Base-by-base conservation (phyloP, 202 grass and related monocot genomes). In the Schoenoplectus triqueter region DNA sequence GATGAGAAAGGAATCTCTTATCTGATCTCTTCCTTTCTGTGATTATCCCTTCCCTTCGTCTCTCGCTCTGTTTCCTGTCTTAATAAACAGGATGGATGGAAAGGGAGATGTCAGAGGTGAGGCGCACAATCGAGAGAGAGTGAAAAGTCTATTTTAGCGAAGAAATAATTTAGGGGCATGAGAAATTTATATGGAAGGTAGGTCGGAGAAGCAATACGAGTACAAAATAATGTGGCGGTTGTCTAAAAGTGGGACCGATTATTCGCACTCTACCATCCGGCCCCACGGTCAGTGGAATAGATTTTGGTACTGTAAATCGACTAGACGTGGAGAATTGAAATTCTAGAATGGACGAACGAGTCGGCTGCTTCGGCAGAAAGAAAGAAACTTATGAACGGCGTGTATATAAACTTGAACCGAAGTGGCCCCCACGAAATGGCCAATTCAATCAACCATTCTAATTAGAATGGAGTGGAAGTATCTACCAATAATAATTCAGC, bases 1-100 rank as follows among this genome's bases (percentile, higher is more conserved):
- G 80, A 82, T 31, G 80, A 82, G 80, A 19, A 82, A 67, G 19
- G 63, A 66, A 82, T 82, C 79, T 82, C 61, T 64, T 49, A 51
- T 67, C 40, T 81, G 39, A 81, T 81, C 42, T 82, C 79, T 66
- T 59, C 73, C 50, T 77, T 77, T 77, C 5, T 78, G 74, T 60
- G 31, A 66, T 83, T 83, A 83, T 83, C 81, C 66, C 64, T 55
- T 40, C 50, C 41, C 64, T 64, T 51, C 40, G 39, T 50, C 42
- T 39, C 65, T 67, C 19, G 42, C 42, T 66, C 80, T 82, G 10
- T 41, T 22, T 61, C 75, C 42, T 14, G 59, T 67, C 75, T 61
- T 79, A 79, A 79, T 79, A 79, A 79, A 61, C 31, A 45, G 75
- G 54, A 18, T 59, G 75, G 75, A 18, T 79, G 55, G 75, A 79